A percentile compares a stretch with the other conserved stretches of the same genome.
Evolutionary conservation across 495 filamentous ascomycete species (phyloP).

Genomic region (Lasiosphaeria miniovina): DNA sequence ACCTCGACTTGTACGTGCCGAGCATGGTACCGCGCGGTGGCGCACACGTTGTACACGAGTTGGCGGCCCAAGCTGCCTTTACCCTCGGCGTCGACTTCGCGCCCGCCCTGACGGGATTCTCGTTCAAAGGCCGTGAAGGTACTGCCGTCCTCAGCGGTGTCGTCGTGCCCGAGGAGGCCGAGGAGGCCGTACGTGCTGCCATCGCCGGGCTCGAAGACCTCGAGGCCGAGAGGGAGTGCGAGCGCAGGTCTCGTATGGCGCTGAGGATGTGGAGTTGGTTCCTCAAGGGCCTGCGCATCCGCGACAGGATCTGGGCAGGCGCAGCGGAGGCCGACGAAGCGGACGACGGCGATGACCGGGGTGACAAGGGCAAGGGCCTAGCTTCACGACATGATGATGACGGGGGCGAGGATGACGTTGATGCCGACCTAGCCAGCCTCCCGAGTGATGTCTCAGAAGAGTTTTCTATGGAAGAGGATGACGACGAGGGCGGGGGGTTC

Average conservation of each 20-base stretch:
- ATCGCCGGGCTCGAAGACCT: slow-evolving; percentile 62
- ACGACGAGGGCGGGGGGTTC: slow-evolving; percentile 35
- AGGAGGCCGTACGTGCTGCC: slow-evolving; percentile 67
- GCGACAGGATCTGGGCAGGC: slow-evolving; percentile 64
- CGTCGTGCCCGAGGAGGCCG: slow-evolving; percentile 67
- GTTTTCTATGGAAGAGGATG: slow-evolving; percentile 28
- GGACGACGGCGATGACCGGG: slow-evolving; percentile 27
- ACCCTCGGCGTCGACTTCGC: slow-evolving; percentile 82
- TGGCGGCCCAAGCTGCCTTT: slow-evolving; percentile 68
- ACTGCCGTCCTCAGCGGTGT: slow-evolving; percentile 76
- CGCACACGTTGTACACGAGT: slow-evolving; percentile 58
- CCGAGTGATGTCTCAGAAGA: slow-evolving; percentile 27
- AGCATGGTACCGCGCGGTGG: slow-evolving; percentile 88
- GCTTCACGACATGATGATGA: slow-evolving; percentile 3
- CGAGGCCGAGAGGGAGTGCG: slow-evolving; percentile 54
- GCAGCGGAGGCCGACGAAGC: slow-evolving; percentile 27
- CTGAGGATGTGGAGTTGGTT: slow-evolving; percentile 75
- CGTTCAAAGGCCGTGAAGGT: slow-evolving; percentile 76
- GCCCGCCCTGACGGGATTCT: slow-evolving; percentile 85
- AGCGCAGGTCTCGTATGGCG: slow-evolving; percentile 52
- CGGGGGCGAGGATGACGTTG: slow-evolving; percentile 15
- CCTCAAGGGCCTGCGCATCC: slow-evolving; percentile 70
- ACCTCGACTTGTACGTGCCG: slow-evolving; percentile 87
- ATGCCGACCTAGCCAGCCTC: slow-evolving; percentile 19
- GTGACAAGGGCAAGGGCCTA: slow-evolving; percentile 24